Conservation (phyloP, 495 filamentous ascomycete species). For the Talaromyces trachyspermus region DNA sequence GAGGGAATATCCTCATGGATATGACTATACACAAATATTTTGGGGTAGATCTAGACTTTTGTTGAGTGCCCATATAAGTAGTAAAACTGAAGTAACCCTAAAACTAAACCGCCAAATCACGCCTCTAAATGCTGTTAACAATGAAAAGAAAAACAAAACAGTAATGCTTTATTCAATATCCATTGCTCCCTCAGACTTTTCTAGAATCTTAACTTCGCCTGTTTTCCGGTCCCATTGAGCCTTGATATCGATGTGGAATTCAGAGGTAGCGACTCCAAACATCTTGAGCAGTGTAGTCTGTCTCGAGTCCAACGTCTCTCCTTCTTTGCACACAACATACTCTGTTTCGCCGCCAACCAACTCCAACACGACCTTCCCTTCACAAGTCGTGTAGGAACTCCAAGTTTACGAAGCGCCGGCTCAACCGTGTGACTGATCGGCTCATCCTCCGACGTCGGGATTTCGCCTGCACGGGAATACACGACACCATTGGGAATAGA, state of each 20-base stretch:
- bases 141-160: constrained; percentile 14
- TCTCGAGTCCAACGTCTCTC: constrained; percentile 72
- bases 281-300: constrained; percentile 92
- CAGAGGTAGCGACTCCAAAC: constrained; percentile 80
- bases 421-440: constrained; percentile 81
- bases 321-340: constrained; percentile 73
- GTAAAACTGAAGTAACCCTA: background rate
- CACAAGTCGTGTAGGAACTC: constrained; percentile 77
- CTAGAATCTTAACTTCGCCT: constrained; percentile 35
- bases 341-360: constrained; percentile 57
- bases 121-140: constrained; percentile 7
- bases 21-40: no score
- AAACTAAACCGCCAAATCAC: constrained; percentile 1
- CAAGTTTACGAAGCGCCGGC: constrained; percentile 76
- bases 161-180: constrained; percentile 31
- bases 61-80: no score
- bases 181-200: constrained; percentile 30
- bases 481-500: constrained; percentile 71
- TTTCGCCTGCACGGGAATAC: constrained; percentile 67
- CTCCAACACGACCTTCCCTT: constrained; percentile 81
- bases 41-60: no score
- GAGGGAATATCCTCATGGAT: no score
- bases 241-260: constrained; percentile 74
- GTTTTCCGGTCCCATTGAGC: constrained; percentile 47
- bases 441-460: constrained; percentile 72